These are phyloP conservation scores for Neltuma alba DNA, from an alignment of 306 rosid genomes.

Conservation along the genomic window DNA sequence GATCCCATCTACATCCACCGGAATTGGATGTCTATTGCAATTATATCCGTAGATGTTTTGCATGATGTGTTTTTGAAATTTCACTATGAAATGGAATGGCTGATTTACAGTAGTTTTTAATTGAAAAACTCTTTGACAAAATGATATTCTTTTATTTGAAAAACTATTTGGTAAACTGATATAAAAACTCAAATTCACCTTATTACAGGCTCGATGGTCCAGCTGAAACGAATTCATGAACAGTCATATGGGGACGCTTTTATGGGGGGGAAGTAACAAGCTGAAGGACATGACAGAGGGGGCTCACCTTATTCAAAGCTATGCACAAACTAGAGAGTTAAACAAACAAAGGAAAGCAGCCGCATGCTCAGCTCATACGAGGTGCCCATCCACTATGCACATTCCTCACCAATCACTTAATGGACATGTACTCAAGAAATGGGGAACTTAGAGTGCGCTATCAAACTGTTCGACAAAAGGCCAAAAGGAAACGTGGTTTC, in stretches of 20 bases:
- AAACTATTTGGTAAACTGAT: too few species aligned
- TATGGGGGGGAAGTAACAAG: conserved; percentile 3
- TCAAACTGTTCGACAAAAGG: conserved; percentile 54
- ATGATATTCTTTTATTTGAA: too few species aligned
- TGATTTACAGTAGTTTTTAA: too few species aligned
- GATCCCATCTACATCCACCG: too few species aligned
- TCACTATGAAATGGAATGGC: too few species aligned
- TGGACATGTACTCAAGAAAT: conserved; percentile 53
- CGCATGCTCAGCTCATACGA: conserved; percentile 59
- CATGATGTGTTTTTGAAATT: too few species aligned
- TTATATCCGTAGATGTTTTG: too few species aligned
- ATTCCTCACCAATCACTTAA: conserved; percentile 50
- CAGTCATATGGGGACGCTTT: neutral
- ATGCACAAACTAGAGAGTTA: conserved; percentile 48
- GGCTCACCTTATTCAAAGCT: conserved; percentile 51
- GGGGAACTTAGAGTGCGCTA: conserved; percentile 45
- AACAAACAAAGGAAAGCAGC: conserved; percentile 52
- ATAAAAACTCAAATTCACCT: neutral
- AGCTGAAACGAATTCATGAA: neutral
- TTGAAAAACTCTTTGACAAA: too few species aligned
- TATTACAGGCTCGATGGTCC: neutral
- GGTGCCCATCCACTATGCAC: conserved; percentile 39
- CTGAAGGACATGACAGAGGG: conserved; percentile 31
- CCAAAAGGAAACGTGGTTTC: conserved; percentile 53
- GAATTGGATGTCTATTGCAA: too few species aligned